These are phyloP conservation scores for Puccinellia tenuiflora DNA, from an alignment of 176 grass and related monocot genomes.

Conservation along the genomic window DNA sequence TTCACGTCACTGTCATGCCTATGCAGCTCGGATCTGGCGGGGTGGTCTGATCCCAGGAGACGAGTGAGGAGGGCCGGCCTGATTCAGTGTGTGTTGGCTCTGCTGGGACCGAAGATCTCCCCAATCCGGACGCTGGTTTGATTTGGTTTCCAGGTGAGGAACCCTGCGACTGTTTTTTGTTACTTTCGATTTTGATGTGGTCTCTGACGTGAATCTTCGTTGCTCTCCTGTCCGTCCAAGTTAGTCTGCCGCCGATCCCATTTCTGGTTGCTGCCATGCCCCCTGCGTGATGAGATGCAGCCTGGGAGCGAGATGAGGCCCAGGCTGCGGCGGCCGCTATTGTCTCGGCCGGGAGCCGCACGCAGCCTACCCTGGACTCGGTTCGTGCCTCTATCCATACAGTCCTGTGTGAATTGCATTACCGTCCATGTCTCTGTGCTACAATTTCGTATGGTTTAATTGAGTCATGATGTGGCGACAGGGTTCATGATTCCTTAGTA, in stretches of 20 bases:
- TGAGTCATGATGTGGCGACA: no score
- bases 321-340: conserved; percentile 68
- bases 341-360: conserved; percentile 45
- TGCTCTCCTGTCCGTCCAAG: background rate
- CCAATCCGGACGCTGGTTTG: background rate
- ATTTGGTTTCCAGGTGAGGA: no score
- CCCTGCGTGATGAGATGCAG: conserved; percentile 13
- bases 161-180: no score
- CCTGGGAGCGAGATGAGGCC: conserved; percentile 45
- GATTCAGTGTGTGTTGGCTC: no score
- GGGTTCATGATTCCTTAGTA: no score
- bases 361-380: conserved; percentile 48
- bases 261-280: background rate
- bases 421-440: background rate
- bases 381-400: conserved; percentile 1
- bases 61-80: background rate
- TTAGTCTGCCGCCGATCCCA: background rate
- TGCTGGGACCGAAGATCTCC: background rate
- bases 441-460: no score
- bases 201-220: background rate
- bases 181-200: background rate
- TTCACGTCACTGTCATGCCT: background rate
- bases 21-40: background rate
- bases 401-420: background rate
- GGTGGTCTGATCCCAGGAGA: background rate